Evolutionary conservation across 148 eudicot species (phyloP), one percentile per base, ranked within the genome.

Genomic region (Dianthus caryophyllus): DNA sequence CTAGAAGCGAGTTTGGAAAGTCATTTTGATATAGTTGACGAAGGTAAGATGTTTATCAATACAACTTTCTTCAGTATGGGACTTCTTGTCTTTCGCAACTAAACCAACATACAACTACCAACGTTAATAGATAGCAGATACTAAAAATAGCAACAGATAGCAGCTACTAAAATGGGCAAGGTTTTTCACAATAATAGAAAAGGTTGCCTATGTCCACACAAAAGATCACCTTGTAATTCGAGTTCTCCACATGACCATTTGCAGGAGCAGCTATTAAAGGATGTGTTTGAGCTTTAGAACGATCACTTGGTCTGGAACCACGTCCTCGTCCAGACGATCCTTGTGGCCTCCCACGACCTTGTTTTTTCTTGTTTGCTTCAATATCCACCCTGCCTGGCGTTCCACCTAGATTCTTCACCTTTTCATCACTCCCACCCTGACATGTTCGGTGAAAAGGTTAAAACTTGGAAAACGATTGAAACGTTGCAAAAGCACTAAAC

Each of bases 341-440:
- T 36, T 82, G 79, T 21, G 86, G 88, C 80, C 84, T 84, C 69
- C 96, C 89, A 75, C 97, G 99, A 51, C 85, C 76, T 80, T 87
- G 91, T 75, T 81, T 95, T 83, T 81, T 90, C 78, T 76, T 86
- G 64, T 55, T 85, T 63, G 61, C 58, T 67, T 95, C 93, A 58
- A 25, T 64, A 49, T 71, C 78, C 61, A 64, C 57, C 79, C 76
- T 88, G 60, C 68, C 36, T 48, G 87, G 83, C 48, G 73, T 64
- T 61, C 77, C 67, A 31, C 82, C 90, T 50, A 65, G 56, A 41
- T 16, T 59, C 69, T 79, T 86, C 66, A 78, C 80, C 81, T 74
- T 85, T 41, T 71, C 78, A 70, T 82, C 88, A 74, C 78, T 68
- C 66, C 71, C 84, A 65, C 77, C 80, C 96, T 86, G 80, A 68